phyloP scores from a whole-genome alignment of 2,329 filamentous ascomycete genomes.

The Pseudogymnoascus sp. region DNA sequence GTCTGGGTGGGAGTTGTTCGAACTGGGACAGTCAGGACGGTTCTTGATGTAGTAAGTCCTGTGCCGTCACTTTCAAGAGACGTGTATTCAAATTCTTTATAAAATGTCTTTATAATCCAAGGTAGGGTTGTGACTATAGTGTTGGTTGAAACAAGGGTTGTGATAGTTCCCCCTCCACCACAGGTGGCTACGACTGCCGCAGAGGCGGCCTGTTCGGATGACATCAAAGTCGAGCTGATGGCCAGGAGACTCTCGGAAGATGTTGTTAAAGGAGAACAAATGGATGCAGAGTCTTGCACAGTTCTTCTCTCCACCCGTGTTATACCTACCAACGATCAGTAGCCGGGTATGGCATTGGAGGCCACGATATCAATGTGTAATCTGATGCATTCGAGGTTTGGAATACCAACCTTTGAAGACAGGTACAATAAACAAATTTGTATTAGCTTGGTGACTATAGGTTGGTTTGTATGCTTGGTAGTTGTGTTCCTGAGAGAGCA shows the following conservation, averaged over 20 bases:
- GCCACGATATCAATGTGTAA: neutral
- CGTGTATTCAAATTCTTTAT: neutral
- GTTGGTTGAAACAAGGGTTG: neutral
- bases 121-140: neutral
- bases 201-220: neutral
- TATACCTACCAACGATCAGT: neutral
- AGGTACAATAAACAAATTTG: neutral
- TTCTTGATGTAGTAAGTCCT: neutral
- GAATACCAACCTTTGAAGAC: neutral
- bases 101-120: neutral
- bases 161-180: neutral
- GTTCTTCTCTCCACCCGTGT: neutral
- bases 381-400: neutral
- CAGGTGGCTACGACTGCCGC: neutral
- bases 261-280: neutral
- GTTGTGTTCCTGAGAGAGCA: too few species aligned
- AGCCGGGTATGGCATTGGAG: neutral
- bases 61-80: neutral
- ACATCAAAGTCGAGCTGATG: neutral
- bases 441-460: neutral
- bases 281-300: neutral
- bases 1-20: neutral
- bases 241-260: neutral
- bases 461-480: too few species aligned
- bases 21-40: neutral